Conservation (phyloP, 2,329 filamentous ascomycete species). For the Alternaria ventricosa region DNA sequence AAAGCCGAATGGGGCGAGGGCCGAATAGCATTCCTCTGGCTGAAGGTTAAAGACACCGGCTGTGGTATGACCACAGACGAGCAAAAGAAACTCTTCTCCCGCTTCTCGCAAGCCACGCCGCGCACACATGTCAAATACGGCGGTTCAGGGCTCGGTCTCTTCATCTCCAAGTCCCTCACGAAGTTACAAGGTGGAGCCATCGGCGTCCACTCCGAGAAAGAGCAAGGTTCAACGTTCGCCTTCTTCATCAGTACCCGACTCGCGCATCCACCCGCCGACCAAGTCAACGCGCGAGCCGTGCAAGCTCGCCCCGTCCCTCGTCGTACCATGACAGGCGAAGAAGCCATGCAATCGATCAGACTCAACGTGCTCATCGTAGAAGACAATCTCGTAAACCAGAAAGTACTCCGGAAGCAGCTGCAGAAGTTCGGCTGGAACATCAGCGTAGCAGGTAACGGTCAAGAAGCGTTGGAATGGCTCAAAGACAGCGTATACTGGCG, state of each 20-base stretch:
- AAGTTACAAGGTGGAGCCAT: slow-evolving; percentile 51
- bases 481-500: slow-evolving; percentile 37
- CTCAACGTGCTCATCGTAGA: slow-evolving; percentile 43
- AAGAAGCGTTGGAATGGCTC: slow-evolving; percentile 48
- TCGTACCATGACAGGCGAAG: slow-evolving; percentile 22
- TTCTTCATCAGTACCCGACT: slow-evolving; percentile 49
- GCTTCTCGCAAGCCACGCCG: slow-evolving; percentile 40
- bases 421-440: slow-evolving; percentile 45
- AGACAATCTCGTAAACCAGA: slow-evolving; percentile 53
- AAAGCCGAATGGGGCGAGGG: slow-evolving; percentile 41
- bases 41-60: slow-evolving; percentile 49
- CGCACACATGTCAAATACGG: slow-evolving; percentile 49
- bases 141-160: slow-evolving; percentile 52
- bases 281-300: background rate
- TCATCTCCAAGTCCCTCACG: slow-evolving; percentile 48
- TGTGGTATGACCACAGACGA: slow-evolving; percentile 49
- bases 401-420: slow-evolving; percentile 50
- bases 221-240: slow-evolving; percentile 47
- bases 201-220: slow-evolving; percentile 47
- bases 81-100: slow-evolving; percentile 41
- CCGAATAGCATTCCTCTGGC: slow-evolving; percentile 43
- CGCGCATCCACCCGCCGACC: slow-evolving; percentile 15
- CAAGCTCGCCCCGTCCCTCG: slow-evolving; percentile 10
- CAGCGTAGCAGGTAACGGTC: slow-evolving; percentile 47
- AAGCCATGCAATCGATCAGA: slow-evolving; percentile 26